A percentile compares a stretch with the other conserved stretches of the same genome.
These are phyloP conservation scores for Lecanoromycetidae sp. DNA, from an alignment of 2,329 filamentous ascomycete genomes.

Conservation along the genomic window DNA sequence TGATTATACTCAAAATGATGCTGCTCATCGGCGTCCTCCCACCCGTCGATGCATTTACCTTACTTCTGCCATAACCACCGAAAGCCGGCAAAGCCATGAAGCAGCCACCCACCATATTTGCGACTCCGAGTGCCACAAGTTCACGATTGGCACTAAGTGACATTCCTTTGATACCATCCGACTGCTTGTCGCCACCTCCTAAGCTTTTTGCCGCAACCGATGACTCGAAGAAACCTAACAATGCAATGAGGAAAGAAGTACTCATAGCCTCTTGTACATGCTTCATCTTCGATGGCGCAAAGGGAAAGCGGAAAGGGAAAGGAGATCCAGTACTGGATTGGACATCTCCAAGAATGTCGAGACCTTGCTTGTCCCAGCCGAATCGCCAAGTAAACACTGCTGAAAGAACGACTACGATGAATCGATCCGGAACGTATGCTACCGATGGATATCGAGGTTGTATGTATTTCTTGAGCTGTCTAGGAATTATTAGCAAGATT, in stretches of 20 bases:
- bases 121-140: conserved; percentile 77
- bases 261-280: conserved; percentile 79
- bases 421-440: conserved; percentile 84
- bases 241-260: conserved; percentile 82
- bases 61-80: conserved; percentile 90
- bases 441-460: conserved; percentile 68
- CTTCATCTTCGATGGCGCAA: conserved; percentile 60
- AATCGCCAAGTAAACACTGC: conserved; percentile 66
- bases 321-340: conserved; percentile 57
- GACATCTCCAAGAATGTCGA: conserved; percentile 73
- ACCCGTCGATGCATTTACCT: conserved; percentile 85
- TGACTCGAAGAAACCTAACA: conserved; percentile 97
- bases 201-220: conserved; percentile 91
- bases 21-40: conserved; percentile 90
- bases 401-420: conserved; percentile 75
- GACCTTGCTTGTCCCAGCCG: conserved; percentile 65
- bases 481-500: conserved; percentile 25
- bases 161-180: conserved; percentile 62
- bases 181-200: conserved; percentile 42
- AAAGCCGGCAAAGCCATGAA: conserved; percentile 92
- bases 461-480: conserved; percentile 67
- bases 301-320: conserved; percentile 79
- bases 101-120: conserved; percentile 80
- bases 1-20: conserved; percentile 71
- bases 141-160: conserved; percentile 83